A percentile compares a stretch with the other conserved stretches of the same genome.
phyloP scores from a whole-genome alignment of 495 filamentous ascomycete species.

The Penicillium macrosclerotiorum region DNA sequence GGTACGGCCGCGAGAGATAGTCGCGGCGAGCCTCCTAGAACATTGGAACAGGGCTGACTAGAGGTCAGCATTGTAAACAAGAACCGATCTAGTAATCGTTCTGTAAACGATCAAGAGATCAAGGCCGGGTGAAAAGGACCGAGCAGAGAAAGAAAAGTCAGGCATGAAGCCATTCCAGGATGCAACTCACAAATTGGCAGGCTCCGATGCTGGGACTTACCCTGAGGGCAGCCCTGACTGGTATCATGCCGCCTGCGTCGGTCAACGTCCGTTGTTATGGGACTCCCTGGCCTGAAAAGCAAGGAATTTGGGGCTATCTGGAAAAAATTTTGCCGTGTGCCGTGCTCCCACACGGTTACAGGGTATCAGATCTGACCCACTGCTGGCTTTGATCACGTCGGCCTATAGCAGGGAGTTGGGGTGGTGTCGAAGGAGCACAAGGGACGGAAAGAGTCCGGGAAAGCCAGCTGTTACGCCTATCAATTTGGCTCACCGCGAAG shows the following conservation, averaged over 20 bases:
- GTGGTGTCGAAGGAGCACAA: background rate
- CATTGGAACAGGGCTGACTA: constrained; percentile 14
- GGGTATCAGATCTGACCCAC: constrained; percentile 10
- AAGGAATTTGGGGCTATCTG: constrained; percentile 9
- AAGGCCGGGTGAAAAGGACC: background rate
- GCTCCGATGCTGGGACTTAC: constrained; percentile 11
- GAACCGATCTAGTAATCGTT: too few relatives aligned
- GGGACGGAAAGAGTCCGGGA: constrained; percentile 24
- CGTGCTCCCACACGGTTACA: constrained; percentile 3
- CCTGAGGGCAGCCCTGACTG: constrained; percentile 11
- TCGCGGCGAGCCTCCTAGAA: constrained; percentile 9
- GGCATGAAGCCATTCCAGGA: background rate
- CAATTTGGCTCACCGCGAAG: background rate
- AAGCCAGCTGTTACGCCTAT: constrained; percentile 2
- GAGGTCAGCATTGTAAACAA: constrained; percentile 22
- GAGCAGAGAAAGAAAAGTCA: background rate
- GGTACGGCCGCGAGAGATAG: constrained; percentile 13
- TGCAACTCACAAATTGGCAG: constrained; percentile 20
- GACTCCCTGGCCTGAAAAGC: constrained; percentile 1
- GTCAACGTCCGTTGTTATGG: constrained; percentile 19
- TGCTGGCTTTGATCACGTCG: background rate
- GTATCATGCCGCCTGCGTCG: constrained; percentile 19
- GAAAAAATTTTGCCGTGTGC: constrained; percentile 14
- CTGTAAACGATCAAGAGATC: too few relatives aligned
- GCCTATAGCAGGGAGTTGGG: background rate